A percentile compares a stretch with the other conserved stretches of the same genome.
Conservation (phyloP, 805 yeast genomes). For the Suhomyces kilbournensis region DNA sequence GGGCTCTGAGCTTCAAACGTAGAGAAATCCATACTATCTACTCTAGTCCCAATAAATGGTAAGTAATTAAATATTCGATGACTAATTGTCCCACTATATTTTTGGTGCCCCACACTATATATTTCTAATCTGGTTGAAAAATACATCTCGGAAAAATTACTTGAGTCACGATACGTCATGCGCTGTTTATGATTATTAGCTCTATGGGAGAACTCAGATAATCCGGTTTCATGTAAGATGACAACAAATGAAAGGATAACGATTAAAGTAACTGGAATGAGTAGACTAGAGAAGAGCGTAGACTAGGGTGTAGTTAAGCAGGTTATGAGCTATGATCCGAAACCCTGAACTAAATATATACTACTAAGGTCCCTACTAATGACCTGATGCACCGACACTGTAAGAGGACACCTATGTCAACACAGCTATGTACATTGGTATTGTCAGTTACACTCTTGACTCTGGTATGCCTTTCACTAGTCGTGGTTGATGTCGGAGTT, state of each 20-base stretch:
- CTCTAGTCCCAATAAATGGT: neutral
- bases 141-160: neutral
- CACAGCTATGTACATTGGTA: neutral
- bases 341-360: too few species aligned
- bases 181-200: neutral
- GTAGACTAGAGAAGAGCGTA: too few species aligned
- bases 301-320: too few species aligned
- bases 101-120: neutral
- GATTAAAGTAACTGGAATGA: too few species aligned
- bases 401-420: too few species aligned
- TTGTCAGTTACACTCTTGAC: neutral
- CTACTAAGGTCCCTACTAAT: too few species aligned
- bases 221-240: too few species aligned
- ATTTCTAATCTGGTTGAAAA: neutral
- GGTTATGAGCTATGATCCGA: neutral
- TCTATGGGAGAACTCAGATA: too few species aligned
- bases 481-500: too few species aligned
- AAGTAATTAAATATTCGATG: neutral
- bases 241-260: too few species aligned
- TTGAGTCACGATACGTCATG: neutral
- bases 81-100: neutral
- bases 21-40: neutral
- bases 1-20: constrained; percentile 12
- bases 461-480: too few species aligned
- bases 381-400: too few species aligned